Conservation (phyloP, 495 filamentous ascomycete genomes). For the Podospora anserina region DNA sequence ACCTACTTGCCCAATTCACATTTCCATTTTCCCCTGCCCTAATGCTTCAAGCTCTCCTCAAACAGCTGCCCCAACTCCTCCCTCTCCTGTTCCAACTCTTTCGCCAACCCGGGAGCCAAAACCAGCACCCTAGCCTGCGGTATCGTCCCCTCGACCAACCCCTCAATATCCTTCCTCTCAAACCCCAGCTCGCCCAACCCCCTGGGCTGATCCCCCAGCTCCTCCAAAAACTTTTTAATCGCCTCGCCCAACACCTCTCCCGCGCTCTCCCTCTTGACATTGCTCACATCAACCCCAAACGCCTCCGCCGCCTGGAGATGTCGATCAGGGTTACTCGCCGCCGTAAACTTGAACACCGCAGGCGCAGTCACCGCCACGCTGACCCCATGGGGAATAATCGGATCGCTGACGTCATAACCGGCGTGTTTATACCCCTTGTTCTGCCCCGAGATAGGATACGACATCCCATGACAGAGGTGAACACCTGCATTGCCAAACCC, state of each 20-base stretch:
- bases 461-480: conserved; percentile 96
- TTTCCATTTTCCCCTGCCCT: background rate
- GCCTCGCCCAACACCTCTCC: conserved; percentile 84
- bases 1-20: too few species aligned
- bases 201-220: conserved; percentile 83
- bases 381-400: conserved; percentile 94
- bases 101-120: conserved; percentile 78
- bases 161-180: conserved; percentile 65
- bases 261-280: conserved; percentile 80
- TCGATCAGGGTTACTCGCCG: conserved; percentile 81
- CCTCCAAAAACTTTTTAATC: conserved; percentile 70
- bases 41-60: conserved; percentile 50
- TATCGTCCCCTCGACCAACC: conserved; percentile 86
- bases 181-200: conserved; percentile 86
- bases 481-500: conserved; percentile 98
- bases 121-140: conserved; percentile 87
- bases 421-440: conserved; percentile 78
- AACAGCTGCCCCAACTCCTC: conserved; percentile 51
- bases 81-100: conserved; percentile 62
- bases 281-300: conserved; percentile 84
- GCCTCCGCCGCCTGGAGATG: conserved; percentile 85
- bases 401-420: conserved; percentile 69
- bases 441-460: conserved; percentile 89
- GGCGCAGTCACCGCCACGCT: conserved; percentile 93
- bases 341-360: conserved; percentile 91